phyloP scores from a whole-genome alignment of 1,139 yeast genomes.

The Geotrichum europaeum region DNA sequence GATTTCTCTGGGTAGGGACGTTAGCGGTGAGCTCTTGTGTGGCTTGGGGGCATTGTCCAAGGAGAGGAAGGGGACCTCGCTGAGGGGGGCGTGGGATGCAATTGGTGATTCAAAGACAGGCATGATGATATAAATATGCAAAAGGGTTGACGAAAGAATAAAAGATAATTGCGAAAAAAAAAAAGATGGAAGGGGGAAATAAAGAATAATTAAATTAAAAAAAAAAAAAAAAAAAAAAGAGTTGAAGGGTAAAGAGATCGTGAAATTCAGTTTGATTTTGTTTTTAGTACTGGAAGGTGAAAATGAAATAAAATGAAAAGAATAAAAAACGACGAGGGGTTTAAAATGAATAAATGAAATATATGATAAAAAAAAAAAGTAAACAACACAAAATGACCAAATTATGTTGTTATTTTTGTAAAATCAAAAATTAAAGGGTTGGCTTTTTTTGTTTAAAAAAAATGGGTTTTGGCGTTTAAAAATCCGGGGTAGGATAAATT shows the following conservation, averaged over 20 bases:
- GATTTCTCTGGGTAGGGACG: conserved; percentile 32
- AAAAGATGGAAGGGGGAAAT: background rate
- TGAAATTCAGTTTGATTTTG: background rate
- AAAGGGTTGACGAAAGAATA: background rate
- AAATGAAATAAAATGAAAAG: background rate
- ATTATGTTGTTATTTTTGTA: background rate
- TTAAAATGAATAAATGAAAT: background rate
- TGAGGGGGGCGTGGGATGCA: background rate
- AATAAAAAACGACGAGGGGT: background rate
- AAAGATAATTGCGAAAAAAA: background rate
- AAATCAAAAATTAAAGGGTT: background rate
- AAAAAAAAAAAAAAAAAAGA: background rate
- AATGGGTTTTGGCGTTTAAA: background rate
- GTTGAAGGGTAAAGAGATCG: background rate
- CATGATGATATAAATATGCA: background rate
- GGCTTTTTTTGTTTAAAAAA: background rate
- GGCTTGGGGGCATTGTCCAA: background rate
- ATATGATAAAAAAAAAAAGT: background rate
- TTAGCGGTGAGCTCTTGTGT: conserved; percentile 17
- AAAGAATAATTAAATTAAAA: background rate
- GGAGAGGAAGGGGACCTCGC: conserved; percentile 1
- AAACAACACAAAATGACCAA: background rate
- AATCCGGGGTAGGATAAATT: background rate
- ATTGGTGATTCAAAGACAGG: background rate
- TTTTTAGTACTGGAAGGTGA: background rate